Conservation (phyloP, 805 yeast species). For the Barnettozyma californica region DNA sequence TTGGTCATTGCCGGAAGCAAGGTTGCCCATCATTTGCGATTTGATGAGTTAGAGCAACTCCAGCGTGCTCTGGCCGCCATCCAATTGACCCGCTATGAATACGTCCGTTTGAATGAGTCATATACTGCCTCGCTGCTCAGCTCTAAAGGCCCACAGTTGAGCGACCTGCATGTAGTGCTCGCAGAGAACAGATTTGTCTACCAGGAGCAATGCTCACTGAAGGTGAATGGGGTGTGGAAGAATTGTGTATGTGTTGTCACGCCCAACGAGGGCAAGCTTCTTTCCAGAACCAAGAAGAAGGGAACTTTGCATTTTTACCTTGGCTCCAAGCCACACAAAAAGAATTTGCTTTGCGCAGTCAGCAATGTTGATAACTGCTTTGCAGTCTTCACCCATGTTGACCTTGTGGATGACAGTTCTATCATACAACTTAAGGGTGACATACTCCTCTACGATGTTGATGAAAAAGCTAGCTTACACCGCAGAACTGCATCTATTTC, state of each 20-base stretch:
- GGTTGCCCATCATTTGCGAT: constrained; percentile 20
- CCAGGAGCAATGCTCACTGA: constrained; percentile 58
- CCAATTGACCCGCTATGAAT: constrained; percentile 52
- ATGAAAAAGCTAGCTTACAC: background rate
- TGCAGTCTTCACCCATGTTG: constrained; percentile 55
- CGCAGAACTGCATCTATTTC: background rate
- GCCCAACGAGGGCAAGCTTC: constrained; percentile 34
- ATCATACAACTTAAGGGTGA: constrained; percentile 53
- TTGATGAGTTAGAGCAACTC: constrained; percentile 10
- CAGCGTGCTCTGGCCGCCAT: constrained; percentile 43
- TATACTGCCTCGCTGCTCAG: constrained; percentile 62
- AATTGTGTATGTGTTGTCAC: constrained; percentile 45
- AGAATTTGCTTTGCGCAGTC: constrained; percentile 46
- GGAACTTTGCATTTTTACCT: constrained; percentile 51
- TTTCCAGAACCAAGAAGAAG: background rate
- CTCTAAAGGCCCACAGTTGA: constrained; percentile 48
- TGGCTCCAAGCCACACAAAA: constrained; percentile 43
- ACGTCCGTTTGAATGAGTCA: constrained; percentile 50
- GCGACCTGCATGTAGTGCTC: constrained; percentile 55
- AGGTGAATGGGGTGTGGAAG: constrained; percentile 56
- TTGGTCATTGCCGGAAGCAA: constrained; percentile 2
- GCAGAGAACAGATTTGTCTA: constrained; percentile 41
- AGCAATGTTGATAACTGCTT: constrained; percentile 39
- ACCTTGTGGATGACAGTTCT: constrained; percentile 52
- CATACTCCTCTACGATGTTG: constrained; percentile 33